A percentile compares a stretch with the other conserved stretches of the same genome.
Evolutionary conservation across 257 asterid species (phyloP).

Genomic region (Asclepias syriaca): DNA sequence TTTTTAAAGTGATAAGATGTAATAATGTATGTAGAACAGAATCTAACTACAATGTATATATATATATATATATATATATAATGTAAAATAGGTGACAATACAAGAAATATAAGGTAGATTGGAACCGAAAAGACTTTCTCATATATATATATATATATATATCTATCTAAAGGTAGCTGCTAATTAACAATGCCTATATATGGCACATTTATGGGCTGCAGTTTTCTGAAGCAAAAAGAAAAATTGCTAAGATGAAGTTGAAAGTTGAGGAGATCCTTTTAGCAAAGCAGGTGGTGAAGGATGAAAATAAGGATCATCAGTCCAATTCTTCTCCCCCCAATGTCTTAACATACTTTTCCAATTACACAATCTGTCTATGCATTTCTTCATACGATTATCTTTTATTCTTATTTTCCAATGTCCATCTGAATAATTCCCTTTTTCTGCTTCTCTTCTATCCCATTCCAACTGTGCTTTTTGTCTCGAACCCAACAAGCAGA

Average conservation of each 20-base stretch:
- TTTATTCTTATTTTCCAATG: slow-evolving; percentile 57
- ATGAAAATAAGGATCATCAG: slow-evolving; percentile 25
- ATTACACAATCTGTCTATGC: slow-evolving; percentile 59
- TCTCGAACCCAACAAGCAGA: slow-evolving; percentile 52
- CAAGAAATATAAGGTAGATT: background rate
- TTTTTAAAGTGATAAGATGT: background rate
- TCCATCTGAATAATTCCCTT: slow-evolving; percentile 44
- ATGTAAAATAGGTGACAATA: background rate
- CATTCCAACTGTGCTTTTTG: slow-evolving; percentile 91
- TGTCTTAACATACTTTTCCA: slow-evolving; percentile 76
- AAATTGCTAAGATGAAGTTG: background rate
- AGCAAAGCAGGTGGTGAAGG: slow-evolving; percentile 43
- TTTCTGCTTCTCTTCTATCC: slow-evolving; percentile 73
- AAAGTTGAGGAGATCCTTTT: background rate
- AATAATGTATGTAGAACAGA: background rate
- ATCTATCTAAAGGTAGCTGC: background rate
- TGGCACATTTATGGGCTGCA: slow-evolving; percentile 2
- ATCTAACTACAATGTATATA: background rate
- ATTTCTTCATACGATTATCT: slow-evolving; percentile 49
- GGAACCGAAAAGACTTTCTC: background rate
- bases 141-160: background rate
- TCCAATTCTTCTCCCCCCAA: slow-evolving; percentile 85
- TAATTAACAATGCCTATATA: background rate
- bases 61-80: background rate
- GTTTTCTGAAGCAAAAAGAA: background rate